phyloP scores from a whole-genome alignment of 225 moss, liverwort and hornwort genomes.

The Straminergon stramineum region DNA sequence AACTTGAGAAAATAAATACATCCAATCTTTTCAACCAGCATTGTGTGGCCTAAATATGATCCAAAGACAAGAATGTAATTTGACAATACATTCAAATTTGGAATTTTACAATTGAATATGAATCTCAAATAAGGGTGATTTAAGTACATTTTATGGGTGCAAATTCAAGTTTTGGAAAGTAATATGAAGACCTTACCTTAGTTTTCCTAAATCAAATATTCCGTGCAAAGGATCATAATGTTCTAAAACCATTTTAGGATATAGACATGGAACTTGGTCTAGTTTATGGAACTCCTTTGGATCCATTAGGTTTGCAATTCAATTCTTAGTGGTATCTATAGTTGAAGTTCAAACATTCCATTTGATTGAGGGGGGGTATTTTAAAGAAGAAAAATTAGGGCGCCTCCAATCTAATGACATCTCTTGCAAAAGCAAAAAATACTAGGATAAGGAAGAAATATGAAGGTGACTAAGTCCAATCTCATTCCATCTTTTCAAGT shows the following conservation, averaged over 20 bases:
- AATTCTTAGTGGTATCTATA: neutral
- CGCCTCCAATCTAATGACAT: neutral
- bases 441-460: neutral
- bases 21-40: neutral
- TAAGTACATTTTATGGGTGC: neutral
- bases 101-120: neutral
- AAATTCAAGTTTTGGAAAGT: neutral
- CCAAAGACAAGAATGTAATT: neutral
- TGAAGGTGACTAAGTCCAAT: neutral
- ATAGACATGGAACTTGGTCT: neutral
- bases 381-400: neutral
- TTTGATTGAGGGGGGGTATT: no score
- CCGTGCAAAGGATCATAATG: fast-evolving
- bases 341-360: neutral
- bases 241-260: neutral
- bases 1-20: neutral
- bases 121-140: neutral
- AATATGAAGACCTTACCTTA: neutral
- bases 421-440: neutral
- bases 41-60: neutral
- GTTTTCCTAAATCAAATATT: neutral
- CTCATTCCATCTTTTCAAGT: no score
- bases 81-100: neutral
- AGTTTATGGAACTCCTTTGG: neutral
- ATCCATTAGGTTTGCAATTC: neutral